Conservation (phyloP, 2,329 filamentous ascomycete species). For the Chalara sp. region DNA sequence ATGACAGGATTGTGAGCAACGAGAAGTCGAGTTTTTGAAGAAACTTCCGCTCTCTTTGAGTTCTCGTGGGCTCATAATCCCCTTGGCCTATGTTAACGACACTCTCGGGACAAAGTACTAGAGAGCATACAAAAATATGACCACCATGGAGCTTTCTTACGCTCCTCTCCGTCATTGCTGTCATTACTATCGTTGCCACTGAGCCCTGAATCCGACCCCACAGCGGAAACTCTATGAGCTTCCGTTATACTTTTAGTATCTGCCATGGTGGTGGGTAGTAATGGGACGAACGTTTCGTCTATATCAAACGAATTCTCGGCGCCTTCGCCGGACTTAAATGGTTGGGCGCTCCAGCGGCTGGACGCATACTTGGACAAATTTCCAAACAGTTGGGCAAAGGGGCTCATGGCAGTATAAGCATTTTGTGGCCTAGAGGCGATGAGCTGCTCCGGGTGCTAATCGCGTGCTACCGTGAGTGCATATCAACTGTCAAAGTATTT, state of each 20-base stretch:
- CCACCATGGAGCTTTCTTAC: background rate
- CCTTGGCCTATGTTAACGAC: background rate
- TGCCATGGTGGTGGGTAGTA: background rate
- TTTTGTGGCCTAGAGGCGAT: too few relatives aligned
- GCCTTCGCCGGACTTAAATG: too few relatives aligned
- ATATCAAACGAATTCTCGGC: background rate
- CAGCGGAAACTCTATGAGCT: background rate
- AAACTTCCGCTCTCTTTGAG: conserved; percentile 15
- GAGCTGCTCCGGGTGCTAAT: too few relatives aligned
- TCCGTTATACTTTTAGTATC: background rate
- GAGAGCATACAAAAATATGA: background rate
- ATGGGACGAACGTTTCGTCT: background rate
- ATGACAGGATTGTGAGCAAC: conserved; percentile 20
- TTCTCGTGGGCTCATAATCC: background rate
- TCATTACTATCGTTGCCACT: background rate
- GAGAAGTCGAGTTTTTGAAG: conserved; percentile 21
- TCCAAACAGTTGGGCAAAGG: too few relatives aligned
- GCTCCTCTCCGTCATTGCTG: background rate
- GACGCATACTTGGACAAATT: too few relatives aligned
- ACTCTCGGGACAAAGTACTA: background rate
- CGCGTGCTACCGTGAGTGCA: too few relatives aligned
- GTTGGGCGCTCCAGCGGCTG: too few relatives aligned
- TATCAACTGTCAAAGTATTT: too few relatives aligned
- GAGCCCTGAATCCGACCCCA: background rate
- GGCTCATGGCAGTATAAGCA: too few relatives aligned